Evolutionary conservation across 2,329 filamentous ascomycete species (phyloP).

Genomic region (Ophiostoma angusticollis): DNA sequence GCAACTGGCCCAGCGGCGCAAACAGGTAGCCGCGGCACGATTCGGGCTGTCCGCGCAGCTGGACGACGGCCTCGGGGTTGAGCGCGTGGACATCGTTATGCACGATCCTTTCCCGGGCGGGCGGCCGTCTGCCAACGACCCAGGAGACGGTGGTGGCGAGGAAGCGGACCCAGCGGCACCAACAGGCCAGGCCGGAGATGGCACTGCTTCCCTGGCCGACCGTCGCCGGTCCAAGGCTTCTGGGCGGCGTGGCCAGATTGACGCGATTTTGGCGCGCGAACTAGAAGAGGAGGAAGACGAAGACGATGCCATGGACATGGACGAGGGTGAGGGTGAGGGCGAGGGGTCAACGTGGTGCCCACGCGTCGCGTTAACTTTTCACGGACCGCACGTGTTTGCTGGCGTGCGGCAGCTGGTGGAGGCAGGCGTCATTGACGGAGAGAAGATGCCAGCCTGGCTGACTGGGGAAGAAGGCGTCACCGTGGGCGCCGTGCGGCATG

Average conservation of each 20-base stretch:
- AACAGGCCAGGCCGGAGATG: slow-evolving; percentile 11
- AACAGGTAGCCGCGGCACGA: slow-evolving; percentile 49
- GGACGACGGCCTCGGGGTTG: slow-evolving; percentile 47
- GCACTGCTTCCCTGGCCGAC: background rate
- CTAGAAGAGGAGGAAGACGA: slow-evolving; percentile 19
- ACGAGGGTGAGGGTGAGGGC: slow-evolving; percentile 16
- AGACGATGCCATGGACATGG: slow-evolving; percentile 14
- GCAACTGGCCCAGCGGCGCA: slow-evolving; percentile 42
- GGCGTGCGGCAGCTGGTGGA: slow-evolving; percentile 70
- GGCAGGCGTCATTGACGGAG: slow-evolving; percentile 59
- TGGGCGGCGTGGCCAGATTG: slow-evolving; percentile 23
- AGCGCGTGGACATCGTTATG: slow-evolving; percentile 46
- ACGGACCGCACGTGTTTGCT: slow-evolving; percentile 67
- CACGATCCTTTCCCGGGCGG: slow-evolving; percentile 40
- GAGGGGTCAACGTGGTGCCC: slow-evolving; percentile 35
- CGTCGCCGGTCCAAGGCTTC: slow-evolving; percentile 1
- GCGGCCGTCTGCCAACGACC: slow-evolving; percentile 2
- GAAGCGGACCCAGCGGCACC: slow-evolving; percentile 7
- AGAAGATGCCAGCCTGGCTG: slow-evolving; percentile 80
- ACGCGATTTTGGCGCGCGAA: slow-evolving; percentile 22
- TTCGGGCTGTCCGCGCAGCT: slow-evolving; percentile 51
- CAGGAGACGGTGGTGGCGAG: slow-evolving; percentile 9
- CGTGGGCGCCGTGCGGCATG: slow-evolving; percentile 53
- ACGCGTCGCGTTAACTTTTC: slow-evolving; percentile 52
- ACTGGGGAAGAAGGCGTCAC: slow-evolving; percentile 77